phyloP scores from a whole-genome alignment of 768 basidiomycete genomes.

The Tricholoma sp. region DNA sequence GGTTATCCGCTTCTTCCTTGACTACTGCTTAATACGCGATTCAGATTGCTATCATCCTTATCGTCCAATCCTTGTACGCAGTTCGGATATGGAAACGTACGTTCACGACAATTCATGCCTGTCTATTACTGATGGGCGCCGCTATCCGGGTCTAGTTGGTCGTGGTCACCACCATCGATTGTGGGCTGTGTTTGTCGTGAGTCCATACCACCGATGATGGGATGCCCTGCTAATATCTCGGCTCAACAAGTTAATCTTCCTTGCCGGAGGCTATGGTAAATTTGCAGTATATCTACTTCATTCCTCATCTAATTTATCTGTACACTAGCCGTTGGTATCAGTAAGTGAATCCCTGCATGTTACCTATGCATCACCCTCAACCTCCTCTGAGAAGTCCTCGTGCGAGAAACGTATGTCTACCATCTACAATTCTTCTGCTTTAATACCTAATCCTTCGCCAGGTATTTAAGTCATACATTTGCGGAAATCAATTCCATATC shows the following conservation, averaged over 20 bases:
- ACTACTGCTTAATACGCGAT: background rate
- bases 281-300: background rate
- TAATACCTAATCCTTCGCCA: background rate
- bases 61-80: conserved; percentile 25
- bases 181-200: conserved; percentile 15
- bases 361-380: background rate
- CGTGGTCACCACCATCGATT: conserved; percentile 13
- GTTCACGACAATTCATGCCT: conserved; percentile 1
- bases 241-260: conserved; percentile 5
- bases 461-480: conserved; percentile 12
- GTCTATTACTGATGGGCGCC: background rate
- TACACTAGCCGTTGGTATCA: conserved; percentile 14
- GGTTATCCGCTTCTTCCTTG: background rate
- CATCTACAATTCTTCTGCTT: background rate
- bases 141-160: conserved; percentile 9
- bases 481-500: conserved; percentile 9
- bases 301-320: background rate
- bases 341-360: conserved; percentile 1
- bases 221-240: background rate
- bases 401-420: conserved; percentile 15
- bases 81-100: conserved; percentile 25
- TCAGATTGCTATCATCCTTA: conserved; percentile 22
- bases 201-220: background rate
- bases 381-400: conserved; percentile 8
- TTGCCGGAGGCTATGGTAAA: conserved; percentile 18